Evolutionary conservation across 345 rosid species (phyloP).

Genomic region (Euphorbia lathyris): DNA sequence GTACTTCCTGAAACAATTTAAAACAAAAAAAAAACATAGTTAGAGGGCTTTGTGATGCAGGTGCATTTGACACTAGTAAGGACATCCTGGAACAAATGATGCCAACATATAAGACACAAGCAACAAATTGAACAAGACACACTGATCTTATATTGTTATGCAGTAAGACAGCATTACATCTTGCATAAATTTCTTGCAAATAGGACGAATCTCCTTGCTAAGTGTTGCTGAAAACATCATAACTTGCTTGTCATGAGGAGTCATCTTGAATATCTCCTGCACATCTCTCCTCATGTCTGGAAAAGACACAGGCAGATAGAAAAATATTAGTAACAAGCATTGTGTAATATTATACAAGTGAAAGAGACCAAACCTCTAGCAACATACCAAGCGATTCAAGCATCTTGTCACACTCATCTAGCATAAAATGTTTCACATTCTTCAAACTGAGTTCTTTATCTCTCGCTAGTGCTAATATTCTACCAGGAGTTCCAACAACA

Average conservation of each 20-base stretch:
- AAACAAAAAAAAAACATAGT: too few species aligned
- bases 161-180: conserved; percentile 74
- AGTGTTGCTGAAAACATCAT: too few species aligned
- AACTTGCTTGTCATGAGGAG: too few species aligned
- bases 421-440: too few species aligned
- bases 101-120: neutral
- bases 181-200: conserved; percentile 97
- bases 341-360: neutral
- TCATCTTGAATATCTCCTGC: too few species aligned
- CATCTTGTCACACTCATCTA: conserved; percentile 98
- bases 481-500: too few species aligned
- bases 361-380: neutral
- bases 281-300: conserved; percentile 94
- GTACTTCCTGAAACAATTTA: too few species aligned
- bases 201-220: too few species aligned
- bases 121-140: neutral
- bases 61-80: conserved; percentile 52
- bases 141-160: conserved; percentile 15
- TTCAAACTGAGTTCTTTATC: too few species aligned
- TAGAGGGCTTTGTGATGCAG: conserved; percentile 70
- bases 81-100: conserved; percentile 68
- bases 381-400: conserved; percentile 90
- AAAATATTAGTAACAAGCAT: neutral
- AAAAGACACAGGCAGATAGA: neutral
- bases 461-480: too few species aligned